phyloP scores from a whole-genome alignment of 768 basidiomycete species.

The Gyrodon lividus region DNA sequence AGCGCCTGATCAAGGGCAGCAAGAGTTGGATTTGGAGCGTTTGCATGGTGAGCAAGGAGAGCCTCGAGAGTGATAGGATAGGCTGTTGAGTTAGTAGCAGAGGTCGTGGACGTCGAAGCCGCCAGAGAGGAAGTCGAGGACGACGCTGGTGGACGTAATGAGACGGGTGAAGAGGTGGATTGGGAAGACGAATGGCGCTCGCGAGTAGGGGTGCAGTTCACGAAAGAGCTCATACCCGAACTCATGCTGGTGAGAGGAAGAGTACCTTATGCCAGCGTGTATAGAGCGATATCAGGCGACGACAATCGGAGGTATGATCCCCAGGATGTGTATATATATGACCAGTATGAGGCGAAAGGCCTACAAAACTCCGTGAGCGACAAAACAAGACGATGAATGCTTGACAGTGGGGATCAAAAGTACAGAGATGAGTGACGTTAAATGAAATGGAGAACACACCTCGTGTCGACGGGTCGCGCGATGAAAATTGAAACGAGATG shows the following conservation, averaged over 20 bases:
- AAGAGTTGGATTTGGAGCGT: constrained; percentile 49
- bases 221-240: constrained; percentile 11
- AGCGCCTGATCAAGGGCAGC: constrained; percentile 75
- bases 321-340: background rate
- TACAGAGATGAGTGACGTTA: background rate
- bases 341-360: background rate
- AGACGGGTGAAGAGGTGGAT: constrained; percentile 26
- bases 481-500: background rate
- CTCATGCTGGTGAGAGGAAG: constrained; percentile 13
- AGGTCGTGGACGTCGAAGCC: constrained; percentile 23
- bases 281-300: background rate
- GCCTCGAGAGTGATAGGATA: constrained; percentile 47
- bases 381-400: background rate
- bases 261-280: background rate
- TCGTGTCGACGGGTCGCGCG: background rate
- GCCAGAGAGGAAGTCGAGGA: constrained; percentile 26
- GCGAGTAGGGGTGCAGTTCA: constrained; percentile 20
- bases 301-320: background rate
- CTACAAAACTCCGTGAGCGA: background rate
- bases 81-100: constrained; percentile 29
- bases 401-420: background rate
- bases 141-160: constrained; percentile 34
- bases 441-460: background rate
- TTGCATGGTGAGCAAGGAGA: constrained; percentile 54
- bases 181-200: constrained; percentile 24